A percentile compares a stretch with the other conserved stretches of the same genome.
phyloP scores from a whole-genome alignment of 164 flowering plant genomes.

The Macadamia tetraphylla region DNA sequence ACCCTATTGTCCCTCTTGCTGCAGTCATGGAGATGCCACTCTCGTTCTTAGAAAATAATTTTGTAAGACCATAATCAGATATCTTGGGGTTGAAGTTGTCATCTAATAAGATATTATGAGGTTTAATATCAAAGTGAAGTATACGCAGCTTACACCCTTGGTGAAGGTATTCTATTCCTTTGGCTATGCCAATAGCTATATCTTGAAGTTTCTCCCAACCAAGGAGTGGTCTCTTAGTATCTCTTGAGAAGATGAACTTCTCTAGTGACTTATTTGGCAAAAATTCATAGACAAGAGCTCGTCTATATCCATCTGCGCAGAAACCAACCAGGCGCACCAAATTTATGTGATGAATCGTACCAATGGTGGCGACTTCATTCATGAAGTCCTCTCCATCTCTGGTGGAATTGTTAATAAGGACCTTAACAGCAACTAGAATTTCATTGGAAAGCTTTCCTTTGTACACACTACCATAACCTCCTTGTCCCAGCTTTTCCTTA shows the following conservation, averaged over 20 bases:
- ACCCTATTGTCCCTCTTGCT: not conserved
- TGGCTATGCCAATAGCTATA: not conserved
- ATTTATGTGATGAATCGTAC: slow-evolving; percentile 3
- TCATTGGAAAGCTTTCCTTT: slow-evolving; percentile 19
- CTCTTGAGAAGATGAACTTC: not conserved
- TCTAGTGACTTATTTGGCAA: not conserved
- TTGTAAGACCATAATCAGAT: not conserved
- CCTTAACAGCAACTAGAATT: slow-evolving; percentile 16
- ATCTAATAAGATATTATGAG: not conserved
- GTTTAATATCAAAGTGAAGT: not conserved
- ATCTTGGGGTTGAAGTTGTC: not conserved
- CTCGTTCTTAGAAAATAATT: not conserved
- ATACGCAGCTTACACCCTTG: not conserved
- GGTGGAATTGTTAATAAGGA: slow-evolving; percentile 9
- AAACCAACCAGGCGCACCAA: not conserved
- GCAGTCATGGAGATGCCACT: not conserved
- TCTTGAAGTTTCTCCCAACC: not conserved
- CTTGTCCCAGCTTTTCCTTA: no score
- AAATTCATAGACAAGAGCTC: not conserved
- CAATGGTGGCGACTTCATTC: slow-evolving; percentile 10
- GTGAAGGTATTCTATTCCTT: not conserved
- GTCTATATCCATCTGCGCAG: slow-evolving; percentile 4
- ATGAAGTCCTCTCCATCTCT: slow-evolving; percentile 20
- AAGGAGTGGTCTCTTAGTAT: not conserved
- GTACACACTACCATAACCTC: slow-evolving; percentile 14